Conservation (phyloP, 2,329 filamentous ascomycete species). For the Curvularia sp. region DNA sequence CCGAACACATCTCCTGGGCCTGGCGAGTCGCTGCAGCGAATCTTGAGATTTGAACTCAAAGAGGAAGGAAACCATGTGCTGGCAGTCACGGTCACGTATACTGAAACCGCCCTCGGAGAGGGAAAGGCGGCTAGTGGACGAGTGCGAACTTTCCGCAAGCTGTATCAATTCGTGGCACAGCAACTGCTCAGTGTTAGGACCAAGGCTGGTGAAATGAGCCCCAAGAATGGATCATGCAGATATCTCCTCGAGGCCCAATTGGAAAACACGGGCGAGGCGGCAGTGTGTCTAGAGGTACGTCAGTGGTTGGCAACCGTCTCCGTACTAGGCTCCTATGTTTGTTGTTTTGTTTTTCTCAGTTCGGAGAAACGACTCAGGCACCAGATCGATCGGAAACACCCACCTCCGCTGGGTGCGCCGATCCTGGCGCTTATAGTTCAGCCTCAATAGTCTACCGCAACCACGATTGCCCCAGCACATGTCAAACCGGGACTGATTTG, state of each 20-base stretch:
- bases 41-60: constrained; percentile 85
- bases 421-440: constrained; percentile 22
- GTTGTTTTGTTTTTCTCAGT: constrained; percentile 23
- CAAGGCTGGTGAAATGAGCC: constrained; percentile 73
- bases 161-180: constrained; percentile 97
- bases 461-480: constrained; percentile 14
- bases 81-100: constrained; percentile 92
- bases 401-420: constrained; percentile 21
- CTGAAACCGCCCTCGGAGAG: constrained; percentile 72
- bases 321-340: not conserved
- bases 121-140: constrained; percentile 62
- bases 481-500: constrained; percentile 22
- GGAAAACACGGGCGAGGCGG: constrained; percentile 88
- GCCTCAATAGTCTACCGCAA: constrained; percentile 13
- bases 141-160: constrained; percentile 86
- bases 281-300: constrained; percentile 75
- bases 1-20: constrained; percentile 55
- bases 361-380: constrained; percentile 9
- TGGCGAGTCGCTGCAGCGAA: constrained; percentile 76
- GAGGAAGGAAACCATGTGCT: constrained; percentile 95
- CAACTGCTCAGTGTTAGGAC: constrained; percentile 88
- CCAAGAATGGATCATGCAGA: constrained; percentile 51
- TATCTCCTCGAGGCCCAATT: constrained; percentile 93
- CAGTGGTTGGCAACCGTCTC: not conserved
- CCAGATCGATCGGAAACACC: constrained; percentile 18